Percentiles rank a stretch among this genome's conserved stretches.
Evolutionary conservation across 176 grass and related monocot species (phyloP).

Genomic region (Carex littledalei): DNA sequence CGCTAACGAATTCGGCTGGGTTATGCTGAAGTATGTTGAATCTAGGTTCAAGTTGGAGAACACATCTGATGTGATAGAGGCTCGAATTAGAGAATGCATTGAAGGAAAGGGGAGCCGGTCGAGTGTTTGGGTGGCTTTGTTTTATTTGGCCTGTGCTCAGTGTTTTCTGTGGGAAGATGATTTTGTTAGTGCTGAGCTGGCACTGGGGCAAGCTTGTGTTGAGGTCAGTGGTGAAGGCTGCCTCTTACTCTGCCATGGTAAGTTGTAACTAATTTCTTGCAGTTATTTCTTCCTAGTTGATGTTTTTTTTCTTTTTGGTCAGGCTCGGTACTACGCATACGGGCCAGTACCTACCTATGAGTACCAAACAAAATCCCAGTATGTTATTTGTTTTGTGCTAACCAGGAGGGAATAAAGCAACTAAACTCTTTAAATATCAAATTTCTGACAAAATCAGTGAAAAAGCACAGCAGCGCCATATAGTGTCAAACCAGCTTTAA

Average conservation of each 20-base stretch:
- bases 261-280: background rate
- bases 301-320: background rate
- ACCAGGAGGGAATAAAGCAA: background rate
- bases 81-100: constrained; percentile 40
- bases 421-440: background rate
- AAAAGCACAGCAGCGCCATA: background rate
- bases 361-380: background rate
- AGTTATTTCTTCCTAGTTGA: background rate
- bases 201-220: constrained; percentile 55
- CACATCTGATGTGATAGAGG: constrained; percentile 49
- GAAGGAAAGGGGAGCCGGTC: constrained; percentile 38
- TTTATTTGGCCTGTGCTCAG: constrained; percentile 74
- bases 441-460: background rate
- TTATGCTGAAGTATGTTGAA: constrained; percentile 77
- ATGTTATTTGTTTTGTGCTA: background rate
- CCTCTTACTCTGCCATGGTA: constrained; percentile 79
- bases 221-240: constrained; percentile 58
- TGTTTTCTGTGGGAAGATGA: constrained; percentile 57
- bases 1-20: constrained; percentile 63
- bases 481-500: background rate
- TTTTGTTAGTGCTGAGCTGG: constrained; percentile 62
- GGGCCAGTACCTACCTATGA: background rate
- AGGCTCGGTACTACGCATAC: background rate
- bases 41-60: constrained; percentile 52
- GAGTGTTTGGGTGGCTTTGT: constrained; percentile 56